Evolutionary conservation across 2,329 filamentous ascomycete genomes (phyloP).

Genomic region (Talaromyces piceae): DNA sequence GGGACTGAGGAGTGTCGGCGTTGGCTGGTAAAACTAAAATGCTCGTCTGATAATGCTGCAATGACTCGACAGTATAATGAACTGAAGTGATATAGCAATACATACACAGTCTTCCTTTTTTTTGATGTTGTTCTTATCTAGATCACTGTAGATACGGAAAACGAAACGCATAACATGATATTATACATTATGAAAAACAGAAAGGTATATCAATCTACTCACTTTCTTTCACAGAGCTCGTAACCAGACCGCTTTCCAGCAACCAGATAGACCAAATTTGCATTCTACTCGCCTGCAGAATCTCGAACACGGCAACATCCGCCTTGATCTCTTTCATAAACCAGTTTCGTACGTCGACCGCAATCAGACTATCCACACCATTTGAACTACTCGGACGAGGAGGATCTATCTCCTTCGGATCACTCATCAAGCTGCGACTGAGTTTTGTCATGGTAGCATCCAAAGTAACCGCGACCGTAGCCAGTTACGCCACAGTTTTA

Average conservation of each 20-base stretch:
- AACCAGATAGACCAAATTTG: neutral
- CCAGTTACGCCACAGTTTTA: neutral
- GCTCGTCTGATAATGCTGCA: neutral
- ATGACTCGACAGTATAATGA: neutral
- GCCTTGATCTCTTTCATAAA: conserved; percentile 4
- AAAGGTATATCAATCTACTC: neutral
- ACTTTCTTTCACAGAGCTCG: neutral
- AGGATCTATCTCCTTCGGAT: neutral
- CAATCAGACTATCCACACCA: neutral
- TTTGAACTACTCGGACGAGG: neutral
- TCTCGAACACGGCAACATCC: conserved; percentile 4
- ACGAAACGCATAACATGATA: too few relatives aligned
- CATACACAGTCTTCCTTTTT: neutral
- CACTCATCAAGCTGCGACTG: conserved; percentile 3
- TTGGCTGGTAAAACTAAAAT: neutral
- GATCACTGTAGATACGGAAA: too few relatives aligned
- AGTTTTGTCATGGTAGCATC: conserved; percentile 14
- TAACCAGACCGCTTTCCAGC: neutral
- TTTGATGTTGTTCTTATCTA: too few relatives aligned
- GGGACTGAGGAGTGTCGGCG: neutral
- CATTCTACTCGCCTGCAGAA: conserved; percentile 2
- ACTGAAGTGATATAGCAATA: neutral
- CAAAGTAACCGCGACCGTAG: neutral
- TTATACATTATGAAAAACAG: neutral
- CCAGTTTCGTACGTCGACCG: conserved; percentile 4